Base-by-base conservation (phyloP, 2,329 filamentous ascomycete genomes). In the Apiospora arundinis region DNA sequence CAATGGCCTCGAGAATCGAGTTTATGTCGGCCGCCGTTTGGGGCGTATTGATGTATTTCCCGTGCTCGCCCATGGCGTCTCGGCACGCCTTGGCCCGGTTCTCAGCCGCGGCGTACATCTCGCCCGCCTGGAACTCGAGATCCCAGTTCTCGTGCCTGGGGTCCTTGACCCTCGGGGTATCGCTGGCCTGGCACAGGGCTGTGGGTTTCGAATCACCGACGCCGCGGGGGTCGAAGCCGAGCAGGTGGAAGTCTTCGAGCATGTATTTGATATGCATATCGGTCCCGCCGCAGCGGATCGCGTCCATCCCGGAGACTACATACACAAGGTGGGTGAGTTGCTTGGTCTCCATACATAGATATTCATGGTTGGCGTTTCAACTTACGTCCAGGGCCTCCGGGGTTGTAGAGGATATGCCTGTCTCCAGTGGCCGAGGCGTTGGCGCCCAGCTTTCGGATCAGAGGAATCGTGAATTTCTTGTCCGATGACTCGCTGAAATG, bases 1-100 rank as follows among this genome's bases (percentile, higher is more conserved):
- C 45, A 46, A 46, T 46, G 16, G 45, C 45, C 16, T 46, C 45
- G 6, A 46, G 45, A 18, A 46, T 46, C 45, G 45, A 46, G 18
- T 46, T 46, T 18, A 46, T 46, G 14, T 46, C 45, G 16, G 45
- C 45, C 18, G 45, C 37, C 5, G 37, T 40, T 74, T 87, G 85
- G 0, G 85, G 85, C 0, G 85, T 87, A 70, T 87, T 86, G 71
- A 86, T 77, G 72, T 86, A 86, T 9, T 73, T 74, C 3, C 81
- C 83, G 72, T 85, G 77, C 67, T 85, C 83, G 0, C 83, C 84
- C 80, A 83, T 84, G 1, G 77, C 84, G 14, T 87, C 84, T 5
- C 75, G 72, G 67, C 85, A 87, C 0, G 83, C 81, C 14, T 76
- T 78, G 4, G 80, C 84, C 67, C 79, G 82, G 70, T 84, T 85